A percentile compares a stretch with the other conserved stretches of the same genome.
phyloP scores from a whole-genome alignment of 192 early-diverging fungal genomes.

The Jimgerdemannia flammicorona region DNA sequence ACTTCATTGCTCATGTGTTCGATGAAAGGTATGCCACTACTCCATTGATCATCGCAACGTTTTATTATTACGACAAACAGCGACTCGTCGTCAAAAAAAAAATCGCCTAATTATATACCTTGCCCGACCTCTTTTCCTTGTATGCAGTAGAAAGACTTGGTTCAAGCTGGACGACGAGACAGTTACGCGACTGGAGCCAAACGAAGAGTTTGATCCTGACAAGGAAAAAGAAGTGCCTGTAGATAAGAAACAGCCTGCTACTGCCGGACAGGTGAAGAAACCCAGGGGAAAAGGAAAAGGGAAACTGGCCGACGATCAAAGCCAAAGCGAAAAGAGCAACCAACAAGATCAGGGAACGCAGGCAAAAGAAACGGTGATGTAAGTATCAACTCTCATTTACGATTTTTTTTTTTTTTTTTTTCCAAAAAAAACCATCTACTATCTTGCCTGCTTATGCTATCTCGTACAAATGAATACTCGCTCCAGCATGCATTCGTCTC shows the following conservation, averaged over 20 bases:
- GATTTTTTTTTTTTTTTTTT: neutral
- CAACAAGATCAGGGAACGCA: neutral
- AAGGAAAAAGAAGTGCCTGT: constrained; percentile 2
- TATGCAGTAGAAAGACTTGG: constrained; percentile 27
- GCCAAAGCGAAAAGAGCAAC: constrained; percentile 7
- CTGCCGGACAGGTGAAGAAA: neutral
- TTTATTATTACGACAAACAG: neutral
- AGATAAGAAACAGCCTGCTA: neutral
- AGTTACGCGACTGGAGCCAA: constrained; percentile 20
- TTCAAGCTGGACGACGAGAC: constrained; percentile 36
- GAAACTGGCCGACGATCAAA: neutral
- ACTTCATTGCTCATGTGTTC: constrained; percentile 32
- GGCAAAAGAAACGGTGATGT: constrained; percentile 5
- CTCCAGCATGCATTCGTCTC: constrained; percentile 29
- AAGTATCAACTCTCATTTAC: neutral
- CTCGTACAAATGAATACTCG: neutral
- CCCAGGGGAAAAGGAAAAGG: neutral
- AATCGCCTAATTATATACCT: too few relatives aligned
- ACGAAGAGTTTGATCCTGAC: constrained; percentile 25
- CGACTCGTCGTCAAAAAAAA: too few relatives aligned
- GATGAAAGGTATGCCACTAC: constrained; percentile 18
- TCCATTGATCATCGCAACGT: neutral
- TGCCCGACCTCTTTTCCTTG: neutral
- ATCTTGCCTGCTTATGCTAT: neutral
- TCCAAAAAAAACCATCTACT: neutral